Percentiles rank a stretch among this genome's conserved stretches.
Conservation (phyloP, 768 basidiomycete genomes). For the Mycena vulgaris region DNA sequence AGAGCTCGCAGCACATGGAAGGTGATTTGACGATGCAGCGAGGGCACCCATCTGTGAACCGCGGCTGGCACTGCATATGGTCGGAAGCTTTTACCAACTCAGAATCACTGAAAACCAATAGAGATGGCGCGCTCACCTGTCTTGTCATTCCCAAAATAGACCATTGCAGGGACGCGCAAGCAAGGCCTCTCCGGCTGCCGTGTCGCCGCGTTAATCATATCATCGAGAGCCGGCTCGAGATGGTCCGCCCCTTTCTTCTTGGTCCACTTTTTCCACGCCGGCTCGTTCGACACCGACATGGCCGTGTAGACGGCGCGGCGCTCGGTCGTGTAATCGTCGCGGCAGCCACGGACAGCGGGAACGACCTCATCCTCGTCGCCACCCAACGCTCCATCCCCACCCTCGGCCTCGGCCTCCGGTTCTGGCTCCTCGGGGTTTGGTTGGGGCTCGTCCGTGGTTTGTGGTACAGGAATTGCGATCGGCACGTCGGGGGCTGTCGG, state of each 20-base stretch:
- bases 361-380: no score
- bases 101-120: not conserved
- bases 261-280: not conserved
- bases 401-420: no score
- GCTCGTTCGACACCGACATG: not conserved
- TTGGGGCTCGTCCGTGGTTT: no score
- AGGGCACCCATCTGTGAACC: not conserved
- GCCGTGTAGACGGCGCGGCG: conserved; percentile 1
- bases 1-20: conserved; percentile 18
- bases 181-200: no score
- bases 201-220: conserved; percentile 7
- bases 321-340: not conserved
- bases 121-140: not conserved
- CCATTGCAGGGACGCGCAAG: conserved; percentile 4
- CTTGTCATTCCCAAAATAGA: conserved; percentile 23
- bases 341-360: no score
- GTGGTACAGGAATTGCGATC: no score
- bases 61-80: conserved; percentile 7
- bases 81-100: not conserved
- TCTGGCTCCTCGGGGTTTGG: no score
- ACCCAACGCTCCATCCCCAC: no score
- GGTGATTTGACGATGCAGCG: not conserved
- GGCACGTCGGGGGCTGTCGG: no score
- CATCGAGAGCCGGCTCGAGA: conserved; percentile 10
- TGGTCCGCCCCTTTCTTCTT: conserved; percentile 11